Evolutionary conservation across 345 rosid genomes (phyloP).

Genomic region (Eucalyptus pumila): DNA sequence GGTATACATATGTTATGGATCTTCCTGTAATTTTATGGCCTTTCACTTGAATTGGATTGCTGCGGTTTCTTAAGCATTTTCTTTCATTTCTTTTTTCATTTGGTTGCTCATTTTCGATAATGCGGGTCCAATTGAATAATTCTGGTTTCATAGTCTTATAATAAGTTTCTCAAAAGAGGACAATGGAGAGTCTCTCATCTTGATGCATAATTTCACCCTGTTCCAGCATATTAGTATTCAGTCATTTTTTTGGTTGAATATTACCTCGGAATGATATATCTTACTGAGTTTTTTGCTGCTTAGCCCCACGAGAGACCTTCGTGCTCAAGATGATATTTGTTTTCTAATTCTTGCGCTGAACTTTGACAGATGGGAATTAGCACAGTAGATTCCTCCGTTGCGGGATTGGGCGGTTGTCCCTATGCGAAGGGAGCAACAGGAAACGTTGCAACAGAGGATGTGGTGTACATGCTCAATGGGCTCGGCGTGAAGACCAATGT

Average conservation of each 20-base stretch:
- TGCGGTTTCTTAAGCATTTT: background rate
- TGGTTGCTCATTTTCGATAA: background rate
- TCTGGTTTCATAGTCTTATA: background rate
- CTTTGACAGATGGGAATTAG: conserved; percentile 58
- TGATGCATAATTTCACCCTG: background rate
- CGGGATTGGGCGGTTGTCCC: conserved; percentile 77
- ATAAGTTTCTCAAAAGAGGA: background rate
- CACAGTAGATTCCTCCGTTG: conserved; percentile 50
- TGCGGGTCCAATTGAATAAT: background rate
- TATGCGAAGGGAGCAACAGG: conserved; percentile 79
- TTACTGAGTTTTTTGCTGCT: background rate
- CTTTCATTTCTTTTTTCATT: background rate
- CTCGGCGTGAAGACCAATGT: conserved; percentile 58
- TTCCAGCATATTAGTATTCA: background rate
- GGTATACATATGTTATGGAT: background rate
- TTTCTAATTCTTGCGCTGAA: background rate
- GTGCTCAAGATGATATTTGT: background rate
- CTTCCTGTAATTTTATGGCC: too few relatives aligned
- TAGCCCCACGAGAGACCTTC: background rate
- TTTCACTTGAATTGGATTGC: background rate
- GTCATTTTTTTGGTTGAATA: background rate
- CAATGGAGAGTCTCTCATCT: background rate
- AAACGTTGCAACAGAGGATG: conserved; percentile 70
- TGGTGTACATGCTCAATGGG: conserved; percentile 69
- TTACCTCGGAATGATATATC: background rate